These are phyloP conservation scores for Pyricularia grisea DNA, from an alignment of 2,329 filamentous ascomycete species.

Conservation along the genomic window DNA sequence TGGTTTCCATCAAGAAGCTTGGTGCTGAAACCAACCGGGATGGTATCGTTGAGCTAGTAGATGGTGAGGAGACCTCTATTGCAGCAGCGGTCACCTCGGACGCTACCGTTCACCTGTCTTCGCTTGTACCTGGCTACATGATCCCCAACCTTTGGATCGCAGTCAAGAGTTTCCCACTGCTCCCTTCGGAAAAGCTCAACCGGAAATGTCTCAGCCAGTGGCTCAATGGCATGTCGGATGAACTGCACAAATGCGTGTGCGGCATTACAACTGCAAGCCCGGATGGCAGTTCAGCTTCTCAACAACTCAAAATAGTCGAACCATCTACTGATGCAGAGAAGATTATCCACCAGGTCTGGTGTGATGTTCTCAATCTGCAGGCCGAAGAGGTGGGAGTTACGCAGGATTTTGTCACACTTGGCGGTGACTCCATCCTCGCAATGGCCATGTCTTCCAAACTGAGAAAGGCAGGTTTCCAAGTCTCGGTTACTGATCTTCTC, in stretches of 20 bases:
- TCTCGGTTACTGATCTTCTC: background rate
- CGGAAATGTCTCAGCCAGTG: conserved; percentile 13
- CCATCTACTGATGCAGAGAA: conserved; percentile 6
- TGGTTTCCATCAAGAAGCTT: conserved; percentile 1
- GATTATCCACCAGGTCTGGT: conserved; percentile 6
- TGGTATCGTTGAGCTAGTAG: background rate
- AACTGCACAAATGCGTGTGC: conserved; percentile 7
- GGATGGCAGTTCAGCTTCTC: background rate
- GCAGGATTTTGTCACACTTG: conserved; percentile 25
- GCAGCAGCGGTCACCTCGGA: background rate
- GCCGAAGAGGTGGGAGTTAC: conserved; percentile 9
- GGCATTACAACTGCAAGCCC: background rate
- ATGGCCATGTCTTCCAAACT: conserved; percentile 30
- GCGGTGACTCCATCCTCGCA: conserved; percentile 26
- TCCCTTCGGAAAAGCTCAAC: conserved; percentile 18
- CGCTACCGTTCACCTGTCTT: conserved; percentile 5
- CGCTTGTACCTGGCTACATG: conserved; percentile 17
- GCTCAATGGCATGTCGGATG: conserved; percentile 7
- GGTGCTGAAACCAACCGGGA: background rate
- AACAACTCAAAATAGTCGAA: background rate
- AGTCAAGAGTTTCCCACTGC: conserved; percentile 12
- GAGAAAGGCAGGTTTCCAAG: background rate
- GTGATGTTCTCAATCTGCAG: conserved; percentile 9
- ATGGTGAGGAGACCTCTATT: background rate
- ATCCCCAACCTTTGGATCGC: conserved; percentile 16